Conservation (phyloP, 108 stramenopile species). For the Hondaea fermentalgiana region DNA sequence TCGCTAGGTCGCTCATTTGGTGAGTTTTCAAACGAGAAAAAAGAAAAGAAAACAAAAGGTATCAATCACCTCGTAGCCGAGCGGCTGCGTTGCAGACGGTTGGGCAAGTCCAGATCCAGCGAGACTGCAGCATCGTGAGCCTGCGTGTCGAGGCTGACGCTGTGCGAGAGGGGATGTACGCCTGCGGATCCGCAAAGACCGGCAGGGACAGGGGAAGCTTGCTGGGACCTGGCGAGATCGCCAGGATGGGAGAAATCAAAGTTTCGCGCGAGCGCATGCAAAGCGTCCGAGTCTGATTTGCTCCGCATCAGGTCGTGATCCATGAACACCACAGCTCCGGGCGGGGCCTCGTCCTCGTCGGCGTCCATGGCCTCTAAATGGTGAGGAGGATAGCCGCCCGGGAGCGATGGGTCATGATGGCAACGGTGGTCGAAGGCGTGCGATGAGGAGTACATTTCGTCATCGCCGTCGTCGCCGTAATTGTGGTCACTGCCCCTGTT, state of each 20-base stretch:
- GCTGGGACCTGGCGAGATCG: background rate
- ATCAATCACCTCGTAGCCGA: background rate
- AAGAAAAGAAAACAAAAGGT: too few species aligned
- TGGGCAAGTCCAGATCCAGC: background rate
- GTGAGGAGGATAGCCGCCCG: background rate
- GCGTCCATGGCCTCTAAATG: background rate
- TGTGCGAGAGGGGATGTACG: background rate
- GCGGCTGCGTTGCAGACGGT: background rate
- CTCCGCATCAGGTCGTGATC: background rate
- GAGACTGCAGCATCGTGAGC: background rate
- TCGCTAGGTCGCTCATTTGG: too few species aligned
- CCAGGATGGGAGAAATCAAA: too few species aligned
- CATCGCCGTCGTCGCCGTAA: too few species aligned
- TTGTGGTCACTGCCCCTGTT: too few species aligned
- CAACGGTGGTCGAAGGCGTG: too few species aligned
- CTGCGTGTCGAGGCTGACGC: background rate
- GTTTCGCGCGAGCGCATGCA: too few species aligned
- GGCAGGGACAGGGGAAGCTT: background rate
- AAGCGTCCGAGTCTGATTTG: too few species aligned
- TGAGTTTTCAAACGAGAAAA: too few species aligned
- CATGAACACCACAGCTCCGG: background rate
- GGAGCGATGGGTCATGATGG: too few species aligned
- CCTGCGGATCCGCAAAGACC: background rate
- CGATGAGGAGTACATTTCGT: too few species aligned
- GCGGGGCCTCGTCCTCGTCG: background rate